Evolutionary conservation across 371 early-diverging fungal species (phyloP), one percentile per base, ranked within the genome.

Genomic region (Zancudomyces culisetae): DNA sequence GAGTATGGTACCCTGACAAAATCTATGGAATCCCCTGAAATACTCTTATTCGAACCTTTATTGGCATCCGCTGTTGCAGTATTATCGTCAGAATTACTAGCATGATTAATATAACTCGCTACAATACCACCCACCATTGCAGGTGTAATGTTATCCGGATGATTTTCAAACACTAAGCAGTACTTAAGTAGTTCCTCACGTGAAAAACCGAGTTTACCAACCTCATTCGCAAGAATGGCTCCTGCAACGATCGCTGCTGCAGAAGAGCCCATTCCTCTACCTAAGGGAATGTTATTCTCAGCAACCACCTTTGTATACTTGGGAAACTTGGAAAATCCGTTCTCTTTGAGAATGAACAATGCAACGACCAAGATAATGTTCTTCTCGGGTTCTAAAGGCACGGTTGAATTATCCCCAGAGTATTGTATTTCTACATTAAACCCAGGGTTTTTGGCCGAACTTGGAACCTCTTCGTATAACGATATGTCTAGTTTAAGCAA

Each of bases 211-310:
- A 95, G 69, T 12, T 75, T 62, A 23, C 81, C 81, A 12, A 81
- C 72, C 21, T 74, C 75, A 59, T 89, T 72, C 26, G 87, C 96
- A 27, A 95, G 68, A 24, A 84, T 58, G 2, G 88, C 85, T 52
- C 94, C 98, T 15, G 89, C 90, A 1, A 97, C 92, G 2, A 93
- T 91, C 20, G 98, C 98, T 21, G 94, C 80, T 22, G 89, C 96
- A 1, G 90, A 89, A 1, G 90, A 90, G 27, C 98, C 98, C 21
- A 97, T 75, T 13, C 96, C 98, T 55, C 95, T 79, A 13, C 94
- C 90, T 12, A 97, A 66, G 10, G 98, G 96, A 54, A 97, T 96
- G 2, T 78, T 77, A 68, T 93, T 95, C 58, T 79, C 65, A 52
- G 90, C 80, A 60, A 75, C 76, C 24, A 87, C 66, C 10, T 52